Conservation (phyloP, 108 stramenopile genomes). For the Nitzschia sp. region DNA sequence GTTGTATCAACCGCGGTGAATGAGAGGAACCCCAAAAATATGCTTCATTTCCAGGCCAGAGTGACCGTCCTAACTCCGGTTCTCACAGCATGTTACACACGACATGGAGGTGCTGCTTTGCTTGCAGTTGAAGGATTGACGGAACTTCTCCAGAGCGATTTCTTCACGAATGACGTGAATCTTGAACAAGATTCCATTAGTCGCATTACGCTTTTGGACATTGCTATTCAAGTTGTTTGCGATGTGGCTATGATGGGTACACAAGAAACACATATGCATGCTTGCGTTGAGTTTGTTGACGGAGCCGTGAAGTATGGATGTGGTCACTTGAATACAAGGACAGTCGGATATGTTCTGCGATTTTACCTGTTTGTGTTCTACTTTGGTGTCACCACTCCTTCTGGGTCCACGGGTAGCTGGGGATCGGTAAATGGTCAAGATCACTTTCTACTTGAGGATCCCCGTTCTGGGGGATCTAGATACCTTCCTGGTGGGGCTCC, state of each 20-base stretch:
- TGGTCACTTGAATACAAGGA: conserved; percentile 71
- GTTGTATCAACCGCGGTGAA: conserved; percentile 32
- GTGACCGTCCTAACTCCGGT: conserved; percentile 70
- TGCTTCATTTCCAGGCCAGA: conserved; percentile 46
- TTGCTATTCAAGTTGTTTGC: conserved; percentile 79
- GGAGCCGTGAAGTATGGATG: conserved; percentile 57
- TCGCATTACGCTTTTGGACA: conserved; percentile 71
- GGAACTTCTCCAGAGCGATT: conserved; percentile 60
- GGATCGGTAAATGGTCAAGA: conserved; percentile 26
- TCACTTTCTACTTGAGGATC: conserved; percentile 34
- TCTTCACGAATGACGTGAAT: conserved; percentile 65
- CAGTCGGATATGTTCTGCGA: conserved; percentile 72
- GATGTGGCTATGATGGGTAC: conserved; percentile 79
- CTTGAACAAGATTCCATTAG: conserved; percentile 40
- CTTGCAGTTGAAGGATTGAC: conserved; percentile 78
- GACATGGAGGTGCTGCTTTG: conserved; percentile 79
- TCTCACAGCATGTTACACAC: conserved; percentile 85
- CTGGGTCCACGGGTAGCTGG: conserved; percentile 30
- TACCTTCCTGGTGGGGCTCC: conserved; percentile 70
- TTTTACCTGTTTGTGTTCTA: conserved; percentile 84
- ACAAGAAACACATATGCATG: conserved; percentile 65
- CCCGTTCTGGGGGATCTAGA: not conserved
- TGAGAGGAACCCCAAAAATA: conserved; percentile 6
- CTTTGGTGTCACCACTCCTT: conserved; percentile 74
- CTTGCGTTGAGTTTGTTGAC: conserved; percentile 77